A percentile compares a stretch with the other conserved stretches of the same genome.
Evolutionary conservation across 192 early-diverging fungal genomes (phyloP).

Genomic region (Haplosporangium gracile): DNA sequence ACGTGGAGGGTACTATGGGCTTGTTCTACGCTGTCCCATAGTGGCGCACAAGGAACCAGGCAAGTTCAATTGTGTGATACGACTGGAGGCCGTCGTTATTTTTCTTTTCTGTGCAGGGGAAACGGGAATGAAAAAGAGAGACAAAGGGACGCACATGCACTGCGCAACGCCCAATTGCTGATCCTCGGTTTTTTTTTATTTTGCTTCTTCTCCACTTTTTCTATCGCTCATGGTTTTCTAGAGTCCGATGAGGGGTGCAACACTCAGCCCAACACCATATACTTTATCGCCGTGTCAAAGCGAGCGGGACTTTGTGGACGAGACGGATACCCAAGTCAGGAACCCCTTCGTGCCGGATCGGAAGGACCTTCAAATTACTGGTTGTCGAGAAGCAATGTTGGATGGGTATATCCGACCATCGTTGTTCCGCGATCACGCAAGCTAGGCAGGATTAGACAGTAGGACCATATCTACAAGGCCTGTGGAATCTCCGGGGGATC

Average conservation of each 20-base stretch:
- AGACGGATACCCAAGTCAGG: slow-evolving; percentile 10
- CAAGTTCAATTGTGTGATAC: neutral
- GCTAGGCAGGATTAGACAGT: too few relatives aligned
- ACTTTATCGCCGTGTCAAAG: neutral
- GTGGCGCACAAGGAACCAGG: neutral
- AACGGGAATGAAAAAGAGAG: neutral
- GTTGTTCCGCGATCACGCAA: neutral
- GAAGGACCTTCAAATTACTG: neutral
- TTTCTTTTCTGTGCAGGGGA: neutral
- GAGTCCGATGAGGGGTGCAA: neutral
- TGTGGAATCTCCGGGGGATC: too few relatives aligned
- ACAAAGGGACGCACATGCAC: neutral
- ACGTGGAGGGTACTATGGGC: too few relatives aligned
- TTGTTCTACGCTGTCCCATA: too few relatives aligned
- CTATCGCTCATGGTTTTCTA: neutral
- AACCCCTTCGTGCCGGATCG: neutral
- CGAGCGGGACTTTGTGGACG: neutral
- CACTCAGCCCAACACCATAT: neutral
- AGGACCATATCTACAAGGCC: too few relatives aligned
- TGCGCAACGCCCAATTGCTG: slow-evolving; percentile 4
- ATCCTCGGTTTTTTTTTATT: neutral
- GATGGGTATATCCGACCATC: neutral
- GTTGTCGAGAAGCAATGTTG: neutral
- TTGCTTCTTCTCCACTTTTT: neutral
- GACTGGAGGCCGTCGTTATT: too few relatives aligned